phyloP scores from a whole-genome alignment of 352 stramenopile species.

The Globisporangium sylvaticum region DNA sequence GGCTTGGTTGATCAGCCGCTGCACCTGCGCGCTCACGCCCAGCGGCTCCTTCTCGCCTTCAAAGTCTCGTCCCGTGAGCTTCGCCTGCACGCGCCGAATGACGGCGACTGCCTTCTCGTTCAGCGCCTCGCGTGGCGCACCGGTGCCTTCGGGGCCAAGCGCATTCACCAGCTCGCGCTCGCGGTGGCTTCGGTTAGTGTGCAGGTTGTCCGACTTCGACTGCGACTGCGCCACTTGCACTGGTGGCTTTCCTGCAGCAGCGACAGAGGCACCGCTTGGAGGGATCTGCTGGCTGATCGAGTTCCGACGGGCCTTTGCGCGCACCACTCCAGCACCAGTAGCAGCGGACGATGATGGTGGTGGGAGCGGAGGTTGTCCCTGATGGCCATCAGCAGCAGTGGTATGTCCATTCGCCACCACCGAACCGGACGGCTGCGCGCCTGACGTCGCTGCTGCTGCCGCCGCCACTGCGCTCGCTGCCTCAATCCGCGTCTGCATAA shows the following conservation, averaged over 20 bases:
- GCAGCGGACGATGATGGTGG: conserved; percentile 13
- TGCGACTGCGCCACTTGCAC: conserved; percentile 43
- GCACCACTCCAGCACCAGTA: conserved; percentile 16
- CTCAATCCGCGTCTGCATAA: conserved; percentile 46
- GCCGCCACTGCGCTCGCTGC: conserved; percentile 8
- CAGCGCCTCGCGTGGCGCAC: conserved; percentile 81
- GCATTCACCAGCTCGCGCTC: conserved; percentile 79
- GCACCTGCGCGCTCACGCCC: conserved; percentile 84
- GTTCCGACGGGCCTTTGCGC: conserved; percentile 24
- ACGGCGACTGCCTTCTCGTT: conserved; percentile 97
- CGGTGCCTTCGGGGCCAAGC: conserved; percentile 75
- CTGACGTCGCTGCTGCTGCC: conserved; percentile 1
- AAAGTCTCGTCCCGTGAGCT: conserved; percentile 98
- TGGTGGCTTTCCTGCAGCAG: background rate
- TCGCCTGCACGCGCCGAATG: conserved; percentile 97
- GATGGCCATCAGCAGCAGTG: background rate
- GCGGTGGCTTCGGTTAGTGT: conserved; percentile 73
- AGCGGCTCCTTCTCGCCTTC: conserved; percentile 68
- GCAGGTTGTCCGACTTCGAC: conserved; percentile 44
- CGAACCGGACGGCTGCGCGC: background rate
- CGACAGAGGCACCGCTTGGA: background rate
- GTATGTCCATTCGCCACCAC: background rate
- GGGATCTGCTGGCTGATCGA: conserved; percentile 26
- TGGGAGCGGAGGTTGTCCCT: conserved; percentile 19
- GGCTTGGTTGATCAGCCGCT: conserved; percentile 97